These are phyloP conservation scores for Colletotrichum sp. DNA, from an alignment of 2,329 filamentous ascomycete species.

Conservation along the genomic window DNA sequence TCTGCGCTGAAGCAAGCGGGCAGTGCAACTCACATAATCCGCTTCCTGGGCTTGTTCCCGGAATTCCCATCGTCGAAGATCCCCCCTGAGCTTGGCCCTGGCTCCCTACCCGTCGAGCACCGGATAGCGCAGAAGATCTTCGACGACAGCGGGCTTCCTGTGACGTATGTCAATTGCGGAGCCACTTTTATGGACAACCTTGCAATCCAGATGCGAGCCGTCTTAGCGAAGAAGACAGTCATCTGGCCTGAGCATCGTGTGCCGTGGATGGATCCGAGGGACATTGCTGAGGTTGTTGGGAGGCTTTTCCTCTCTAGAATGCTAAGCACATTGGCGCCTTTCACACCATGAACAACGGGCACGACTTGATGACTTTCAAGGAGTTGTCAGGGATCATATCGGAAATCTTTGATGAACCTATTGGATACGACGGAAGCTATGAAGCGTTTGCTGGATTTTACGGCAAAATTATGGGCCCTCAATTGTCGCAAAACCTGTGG, in stretches of 20 bases:
- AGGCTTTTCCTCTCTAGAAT: neutral
- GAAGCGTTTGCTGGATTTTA: neutral
- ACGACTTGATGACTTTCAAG: neutral
- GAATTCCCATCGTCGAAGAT: neutral
- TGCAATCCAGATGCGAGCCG: neutral
- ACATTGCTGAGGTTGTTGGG: neutral
- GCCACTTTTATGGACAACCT: neutral
- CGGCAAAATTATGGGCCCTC: neutral
- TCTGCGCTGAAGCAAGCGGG: neutral
- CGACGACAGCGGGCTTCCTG: neutral
- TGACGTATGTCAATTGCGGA: neutral
- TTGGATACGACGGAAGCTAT: neutral
- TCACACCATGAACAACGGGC: neutral
- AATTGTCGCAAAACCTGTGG: neutral
- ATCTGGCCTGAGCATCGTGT: constrained; percentile 6
- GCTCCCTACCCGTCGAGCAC: neutral
- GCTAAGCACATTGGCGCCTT: neutral
- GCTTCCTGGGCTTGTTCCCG: neutral
- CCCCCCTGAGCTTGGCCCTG: neutral
- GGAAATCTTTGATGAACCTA: neutral
- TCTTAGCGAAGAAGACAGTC: neutral
- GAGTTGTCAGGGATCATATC: neutral
- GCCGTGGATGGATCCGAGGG: neutral
- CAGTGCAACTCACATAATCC: neutral
- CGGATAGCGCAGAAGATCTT: neutral